Evolutionary conservation across 176 grass and related monocot genomes (phyloP), one percentile per base, ranked within the genome.

Genomic region (Tillandsia leiboldiana): DNA sequence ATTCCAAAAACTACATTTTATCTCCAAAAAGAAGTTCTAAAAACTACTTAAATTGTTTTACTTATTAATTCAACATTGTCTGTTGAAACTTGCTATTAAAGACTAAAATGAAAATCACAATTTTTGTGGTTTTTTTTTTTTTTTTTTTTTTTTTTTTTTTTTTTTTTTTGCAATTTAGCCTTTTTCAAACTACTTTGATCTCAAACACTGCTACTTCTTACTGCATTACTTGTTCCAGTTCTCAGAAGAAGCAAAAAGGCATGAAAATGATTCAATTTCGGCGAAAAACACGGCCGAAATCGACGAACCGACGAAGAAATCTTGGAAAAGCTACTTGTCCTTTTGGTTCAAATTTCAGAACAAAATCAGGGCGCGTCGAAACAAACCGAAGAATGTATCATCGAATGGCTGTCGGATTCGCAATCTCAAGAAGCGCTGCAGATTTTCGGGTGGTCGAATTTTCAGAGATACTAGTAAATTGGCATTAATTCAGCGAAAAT

Each of bases 341-440:
- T 65, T 42, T 2, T 65, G 63, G 63, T 65, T 65, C 29, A 65
- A 65, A 26, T 65, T 65, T 65, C 26, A 58, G 26, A 65, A 65
- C 10, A 47, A 33, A 26, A 13, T 20, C 24, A 65, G 23, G 26
- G 9, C 12, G 54, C 15, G 47, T 12, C 26, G 29, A 4, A 33
- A 26, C 12, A 65, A 10, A 33, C 29, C 63, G 12, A 22, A 65
- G 47, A n/a, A 10, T 22, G 14, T 13, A 28, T 28, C 63, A 1
- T 27, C 4, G 7, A 65, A 28, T 11, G 3, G 27, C 17, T 65
- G 26, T 12, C 13, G 27, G 1, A 6, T 26, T 3, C 12, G 1
- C 11, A 33, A 65, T 65, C 26, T 26, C 28, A 29, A 29, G 12
- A 33, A 12, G 22, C 10, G 27, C 63, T 12, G 23, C 7, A 20